Conservation (phyloP, 148 eudicot species). For the Mesembryanthemum crystallinum region DNA sequence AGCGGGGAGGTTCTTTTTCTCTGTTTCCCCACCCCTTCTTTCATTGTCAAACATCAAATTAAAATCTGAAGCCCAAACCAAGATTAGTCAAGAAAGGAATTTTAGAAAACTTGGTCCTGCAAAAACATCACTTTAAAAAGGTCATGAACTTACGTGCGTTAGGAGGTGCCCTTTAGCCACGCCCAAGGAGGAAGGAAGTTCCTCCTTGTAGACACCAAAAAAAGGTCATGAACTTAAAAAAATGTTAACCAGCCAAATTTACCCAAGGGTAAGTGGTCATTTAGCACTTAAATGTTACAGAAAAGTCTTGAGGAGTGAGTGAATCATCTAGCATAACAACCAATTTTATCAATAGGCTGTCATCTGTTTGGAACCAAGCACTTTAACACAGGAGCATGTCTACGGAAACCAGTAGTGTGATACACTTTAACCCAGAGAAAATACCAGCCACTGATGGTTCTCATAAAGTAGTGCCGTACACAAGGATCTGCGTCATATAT, state of each 20-base stretch:
- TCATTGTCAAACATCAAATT: no score
- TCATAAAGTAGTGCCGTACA: not conserved
- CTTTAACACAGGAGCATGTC: not conserved
- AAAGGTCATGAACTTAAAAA: no score
- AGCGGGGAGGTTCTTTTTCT: no score
- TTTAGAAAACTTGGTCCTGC: no score
- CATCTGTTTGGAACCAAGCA: not conserved
- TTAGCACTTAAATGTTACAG: not conserved
- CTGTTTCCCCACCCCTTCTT: no score
- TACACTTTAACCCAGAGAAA: not conserved
- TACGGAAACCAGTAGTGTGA: not conserved
- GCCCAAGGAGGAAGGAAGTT: no score
- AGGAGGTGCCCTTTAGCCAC: no score
- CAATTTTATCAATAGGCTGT: not conserved
- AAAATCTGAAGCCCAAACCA: no score
- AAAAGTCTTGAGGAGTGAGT: not conserved
- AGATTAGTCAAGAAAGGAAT: no score
- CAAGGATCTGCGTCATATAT: not conserved
- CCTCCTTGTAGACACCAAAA: no score
- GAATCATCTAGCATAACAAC: not conserved
- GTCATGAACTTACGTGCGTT: no score
- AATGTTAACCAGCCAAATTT: not conserved
- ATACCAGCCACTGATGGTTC: not conserved
- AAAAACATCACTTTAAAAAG: no score
- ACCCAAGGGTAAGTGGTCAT: not conserved